These are phyloP conservation scores for Rhododendron ferrugineum DNA, from an alignment of 148 eudicot species.

Conservation along the genomic window DNA sequence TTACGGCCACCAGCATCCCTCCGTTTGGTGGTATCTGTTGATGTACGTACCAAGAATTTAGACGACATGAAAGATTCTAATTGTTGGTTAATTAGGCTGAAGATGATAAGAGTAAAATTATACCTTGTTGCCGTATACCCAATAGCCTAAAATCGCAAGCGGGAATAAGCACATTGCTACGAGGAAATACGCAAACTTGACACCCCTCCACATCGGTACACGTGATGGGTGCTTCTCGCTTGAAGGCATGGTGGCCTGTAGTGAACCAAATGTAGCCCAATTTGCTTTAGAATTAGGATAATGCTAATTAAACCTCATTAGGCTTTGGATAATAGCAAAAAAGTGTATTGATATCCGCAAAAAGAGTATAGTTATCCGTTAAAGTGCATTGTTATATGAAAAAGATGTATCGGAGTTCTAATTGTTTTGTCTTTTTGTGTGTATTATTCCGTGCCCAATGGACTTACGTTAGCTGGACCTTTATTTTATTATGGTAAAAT, in stretches of 20 bases:
- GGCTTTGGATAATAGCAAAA: not conserved
- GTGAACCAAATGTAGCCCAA: not conserved
- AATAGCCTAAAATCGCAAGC: constrained; percentile 79
- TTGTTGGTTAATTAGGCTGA: not conserved
- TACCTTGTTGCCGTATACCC: constrained; percentile 83
- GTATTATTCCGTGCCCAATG: too few relatives aligned
- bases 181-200: constrained; percentile 49
- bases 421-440: too few relatives aligned
- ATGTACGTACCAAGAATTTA: not conserved
- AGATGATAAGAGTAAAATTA: not conserved
- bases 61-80: not conserved
- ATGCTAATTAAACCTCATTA: not conserved
- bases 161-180: constrained; percentile 75
- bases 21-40: constrained; percentile 61
- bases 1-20: constrained; percentile 60
- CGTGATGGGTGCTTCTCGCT: constrained; percentile 81
- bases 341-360: too few relatives aligned
- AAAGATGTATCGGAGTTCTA: too few relatives aligned
- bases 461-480: not conserved
- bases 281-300: not conserved
- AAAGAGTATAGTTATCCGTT: too few relatives aligned
- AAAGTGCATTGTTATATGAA: not conserved
- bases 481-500: not conserved
- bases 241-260: constrained; percentile 90
- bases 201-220: constrained; percentile 91